phyloP scores from a whole-genome alignment of 768 basidiomycete species.

The Austroboletus festivus region DNA sequence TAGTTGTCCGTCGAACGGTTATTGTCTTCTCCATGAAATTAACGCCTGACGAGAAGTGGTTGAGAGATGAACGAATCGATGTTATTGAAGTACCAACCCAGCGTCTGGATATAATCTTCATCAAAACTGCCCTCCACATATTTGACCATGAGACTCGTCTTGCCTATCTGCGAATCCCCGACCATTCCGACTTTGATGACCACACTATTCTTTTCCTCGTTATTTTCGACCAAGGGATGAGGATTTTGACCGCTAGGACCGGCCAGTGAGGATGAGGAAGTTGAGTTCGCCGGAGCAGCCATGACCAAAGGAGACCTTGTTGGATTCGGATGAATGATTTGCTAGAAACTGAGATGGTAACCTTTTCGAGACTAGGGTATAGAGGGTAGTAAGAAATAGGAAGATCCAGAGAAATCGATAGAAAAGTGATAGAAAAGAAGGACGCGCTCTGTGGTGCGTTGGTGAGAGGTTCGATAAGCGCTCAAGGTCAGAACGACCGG shows the following conservation, averaged over 20 bases:
- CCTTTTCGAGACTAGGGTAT: constrained; percentile 26
- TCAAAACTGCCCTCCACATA: constrained; percentile 99
- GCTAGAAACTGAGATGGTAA: constrained; percentile 11
- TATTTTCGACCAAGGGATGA: constrained; percentile 51
- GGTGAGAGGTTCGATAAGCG: constrained; percentile 35
- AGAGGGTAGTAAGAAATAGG: constrained; percentile 25
- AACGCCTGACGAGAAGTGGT: constrained; percentile 54
- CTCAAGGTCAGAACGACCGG: constrained; percentile 31
- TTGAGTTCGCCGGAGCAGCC: constrained; percentile 51
- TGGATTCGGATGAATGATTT: constrained; percentile 20
- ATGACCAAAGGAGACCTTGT: constrained; percentile 31
- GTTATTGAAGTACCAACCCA: constrained; percentile 55
- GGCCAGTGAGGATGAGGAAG: constrained; percentile 40
- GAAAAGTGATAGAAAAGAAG: constrained; percentile 37
- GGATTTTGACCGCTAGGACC: constrained; percentile 54
- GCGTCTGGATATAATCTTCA: constrained; percentile 99
- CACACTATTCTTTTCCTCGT: constrained; percentile 82
- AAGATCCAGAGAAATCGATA: constrained; percentile 28
- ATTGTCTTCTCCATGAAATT: constrained; percentile 99
- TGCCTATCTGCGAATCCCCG: constrained; percentile 98
- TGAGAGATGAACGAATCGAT: constrained; percentile 5
- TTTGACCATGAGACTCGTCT: constrained; percentile 99
- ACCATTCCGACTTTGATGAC: constrained; percentile 99
- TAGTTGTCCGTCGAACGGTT: constrained; percentile 94
- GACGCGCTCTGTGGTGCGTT: constrained; percentile 35